Evolutionary conservation across 352 stramenopile genomes (phyloP).

Genomic region (Phytophthora multivora): DNA sequence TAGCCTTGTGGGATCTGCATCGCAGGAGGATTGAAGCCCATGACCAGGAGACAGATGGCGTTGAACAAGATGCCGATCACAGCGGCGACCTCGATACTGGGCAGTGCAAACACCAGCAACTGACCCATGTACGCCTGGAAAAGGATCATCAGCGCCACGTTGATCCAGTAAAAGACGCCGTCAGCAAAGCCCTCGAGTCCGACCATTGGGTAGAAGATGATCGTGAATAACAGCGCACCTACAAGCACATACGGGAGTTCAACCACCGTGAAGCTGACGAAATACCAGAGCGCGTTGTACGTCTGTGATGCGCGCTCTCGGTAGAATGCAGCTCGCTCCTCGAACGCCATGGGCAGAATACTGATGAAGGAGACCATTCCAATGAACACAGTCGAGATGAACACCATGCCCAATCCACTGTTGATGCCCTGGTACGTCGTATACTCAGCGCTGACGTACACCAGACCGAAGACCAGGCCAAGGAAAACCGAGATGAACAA

Average conservation of each 20-base stretch:
- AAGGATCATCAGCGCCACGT: conserved; percentile 38
- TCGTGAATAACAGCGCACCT: conserved; percentile 27
- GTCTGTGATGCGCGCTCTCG: conserved; percentile 71
- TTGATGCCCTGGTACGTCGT: conserved; percentile 60
- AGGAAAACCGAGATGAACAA: conserved; percentile 77
- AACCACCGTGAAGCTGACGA: conserved; percentile 42
- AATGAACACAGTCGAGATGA: conserved; percentile 85
- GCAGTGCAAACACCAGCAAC: conserved; percentile 37
- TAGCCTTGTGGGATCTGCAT: conserved; percentile 42
- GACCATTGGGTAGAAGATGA: conserved; percentile 51
- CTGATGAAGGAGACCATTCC: conserved; percentile 79
- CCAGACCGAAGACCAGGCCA: conserved; percentile 76
- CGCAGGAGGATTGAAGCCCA: conserved; percentile 50
- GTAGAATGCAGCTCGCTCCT: conserved; percentile 87
- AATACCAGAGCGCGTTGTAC: conserved; percentile 77
- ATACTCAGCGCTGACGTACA: conserved; percentile 62
- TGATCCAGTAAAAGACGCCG: conserved; percentile 43
- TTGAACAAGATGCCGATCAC: conserved; percentile 46
- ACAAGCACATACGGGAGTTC: conserved; percentile 36
- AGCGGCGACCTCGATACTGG: conserved; percentile 41
- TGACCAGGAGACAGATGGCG: conserved; percentile 41
- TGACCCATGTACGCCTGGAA: conserved; percentile 48
- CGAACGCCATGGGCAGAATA: conserved; percentile 77
- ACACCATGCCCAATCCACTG: conserved; percentile 83
- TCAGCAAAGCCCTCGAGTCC: conserved; percentile 40